A percentile compares a stretch with the other conserved stretches of the same genome.
Conservation (phyloP, 2,329 filamentous ascomycete genomes). For the Fusarium dlaminii region DNA sequence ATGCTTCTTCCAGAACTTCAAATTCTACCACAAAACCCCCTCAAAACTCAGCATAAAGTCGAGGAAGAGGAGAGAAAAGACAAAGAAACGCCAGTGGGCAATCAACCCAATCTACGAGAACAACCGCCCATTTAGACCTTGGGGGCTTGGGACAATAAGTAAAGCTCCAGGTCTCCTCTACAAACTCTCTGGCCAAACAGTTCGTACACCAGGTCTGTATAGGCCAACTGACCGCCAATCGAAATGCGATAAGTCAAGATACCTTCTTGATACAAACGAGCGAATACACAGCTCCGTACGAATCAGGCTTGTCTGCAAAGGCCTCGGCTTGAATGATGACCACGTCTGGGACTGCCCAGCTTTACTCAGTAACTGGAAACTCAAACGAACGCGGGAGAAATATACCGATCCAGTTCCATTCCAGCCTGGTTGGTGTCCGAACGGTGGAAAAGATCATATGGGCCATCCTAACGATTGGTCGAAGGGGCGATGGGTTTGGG, state of each 20-base stretch:
- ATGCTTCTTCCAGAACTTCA: conserved; percentile 49
- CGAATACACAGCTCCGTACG: conserved; percentile 64
- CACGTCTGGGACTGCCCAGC: conserved; percentile 58
- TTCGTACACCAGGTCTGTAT: conserved; percentile 60
- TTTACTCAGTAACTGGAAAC: conserved; percentile 55
- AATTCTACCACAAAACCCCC: conserved; percentile 44
- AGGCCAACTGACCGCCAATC: conserved; percentile 54
- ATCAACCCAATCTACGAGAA: conserved; percentile 57
- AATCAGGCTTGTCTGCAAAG: conserved; percentile 60
- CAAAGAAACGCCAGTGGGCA: conserved; percentile 52
- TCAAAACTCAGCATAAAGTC: conserved; percentile 16
- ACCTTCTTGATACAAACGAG: conserved; percentile 63
- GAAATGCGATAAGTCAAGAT: conserved; percentile 48
- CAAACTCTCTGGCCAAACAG: conserved; percentile 54
- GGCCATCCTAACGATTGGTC: conserved; percentile 39
- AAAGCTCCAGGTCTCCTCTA: conserved; percentile 54
- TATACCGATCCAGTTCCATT: conserved; percentile 50
- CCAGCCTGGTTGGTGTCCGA: conserved; percentile 47
- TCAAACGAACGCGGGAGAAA: conserved; percentile 48
- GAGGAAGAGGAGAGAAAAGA: conserved; percentile 28
- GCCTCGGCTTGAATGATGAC: conserved; percentile 60
- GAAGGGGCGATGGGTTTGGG: conserved; percentile 62
- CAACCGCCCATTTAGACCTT: conserved; percentile 59
- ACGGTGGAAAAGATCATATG: conserved; percentile 34
- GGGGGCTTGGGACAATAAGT: conserved; percentile 57